Conservation (phyloP, 176 grass and related monocot species). For the Cocos nucifera region DNA sequence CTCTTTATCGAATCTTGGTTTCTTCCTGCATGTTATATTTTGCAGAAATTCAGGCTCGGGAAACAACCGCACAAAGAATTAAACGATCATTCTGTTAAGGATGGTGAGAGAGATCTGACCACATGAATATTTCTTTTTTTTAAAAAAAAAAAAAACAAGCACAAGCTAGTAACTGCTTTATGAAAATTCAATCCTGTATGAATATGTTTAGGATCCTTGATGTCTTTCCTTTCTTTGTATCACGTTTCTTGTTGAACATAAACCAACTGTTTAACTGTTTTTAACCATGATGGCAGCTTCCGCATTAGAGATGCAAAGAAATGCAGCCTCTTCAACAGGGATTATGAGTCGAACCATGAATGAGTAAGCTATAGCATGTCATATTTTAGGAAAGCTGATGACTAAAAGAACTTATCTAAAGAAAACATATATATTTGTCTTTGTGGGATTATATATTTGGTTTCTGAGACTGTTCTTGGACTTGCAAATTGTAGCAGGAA, state of each 20-base stretch:
- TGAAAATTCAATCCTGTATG: too few relatives aligned
- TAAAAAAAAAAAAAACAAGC: too few relatives aligned
- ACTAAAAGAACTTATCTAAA: too few relatives aligned
- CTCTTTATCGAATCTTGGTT: too few relatives aligned
- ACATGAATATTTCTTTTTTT: not conserved
- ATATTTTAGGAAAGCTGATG: too few relatives aligned
- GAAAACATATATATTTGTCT: too few relatives aligned
- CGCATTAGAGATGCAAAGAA: conserved; percentile 62
- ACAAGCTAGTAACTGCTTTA: too few relatives aligned
- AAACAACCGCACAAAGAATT: conserved; percentile 98
- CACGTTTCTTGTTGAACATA: not conserved
- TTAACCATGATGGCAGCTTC: conserved; percentile 23
- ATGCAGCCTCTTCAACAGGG: conserved; percentile 63
- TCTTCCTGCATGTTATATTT: not conserved
- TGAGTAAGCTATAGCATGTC: conserved; percentile 40
- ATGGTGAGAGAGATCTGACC: conserved; percentile 24
- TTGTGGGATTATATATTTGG: too few relatives aligned
- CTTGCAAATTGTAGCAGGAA: not conserved
- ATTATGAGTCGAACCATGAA: conserved; percentile 78
- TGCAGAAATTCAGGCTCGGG: conserved; percentile 91
- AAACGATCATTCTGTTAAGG: conserved; percentile 66
- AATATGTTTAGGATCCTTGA: not conserved
- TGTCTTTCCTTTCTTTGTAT: not conserved
- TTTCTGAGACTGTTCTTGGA: not conserved
- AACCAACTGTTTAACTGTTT: not conserved